These are phyloP conservation scores for Camellia sinensis DNA, from an alignment of 148 eudicot species.

Conservation along the genomic window DNA sequence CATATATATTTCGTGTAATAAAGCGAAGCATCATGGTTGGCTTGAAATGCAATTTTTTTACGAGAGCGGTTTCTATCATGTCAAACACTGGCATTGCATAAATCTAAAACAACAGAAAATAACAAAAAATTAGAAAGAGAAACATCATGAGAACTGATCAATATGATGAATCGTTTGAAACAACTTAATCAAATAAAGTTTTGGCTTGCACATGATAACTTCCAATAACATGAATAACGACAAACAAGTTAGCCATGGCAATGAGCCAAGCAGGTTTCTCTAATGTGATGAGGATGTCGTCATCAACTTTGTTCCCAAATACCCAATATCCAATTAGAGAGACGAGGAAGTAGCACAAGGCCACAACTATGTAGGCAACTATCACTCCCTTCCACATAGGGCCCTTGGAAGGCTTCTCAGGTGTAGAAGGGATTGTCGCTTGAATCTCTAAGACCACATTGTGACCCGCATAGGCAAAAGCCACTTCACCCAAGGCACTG, in stretches of 20 bases:
- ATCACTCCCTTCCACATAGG: slow-evolving; percentile 55
- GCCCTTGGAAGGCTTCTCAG: slow-evolving; percentile 47
- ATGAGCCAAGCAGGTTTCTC: slow-evolving; percentile 46
- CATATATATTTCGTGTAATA: slow-evolving; percentile 38
- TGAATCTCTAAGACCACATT: slow-evolving; percentile 51
- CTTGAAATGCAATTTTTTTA: slow-evolving; percentile 32
- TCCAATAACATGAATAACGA: slow-evolving; percentile 45
- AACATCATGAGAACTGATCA: not conserved
- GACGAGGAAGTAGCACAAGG: slow-evolving; percentile 44
- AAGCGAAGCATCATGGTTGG: slow-evolving; percentile 31
- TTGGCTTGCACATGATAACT: slow-evolving; percentile 39
- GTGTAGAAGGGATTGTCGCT: slow-evolving; percentile 52
- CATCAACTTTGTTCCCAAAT: slow-evolving; percentile 31
- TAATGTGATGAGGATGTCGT: slow-evolving; percentile 37
- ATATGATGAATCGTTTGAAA: not conserved
- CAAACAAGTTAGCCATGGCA: slow-evolving; percentile 42
- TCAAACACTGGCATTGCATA: slow-evolving; percentile 55
- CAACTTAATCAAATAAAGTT: not conserved
- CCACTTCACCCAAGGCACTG: slow-evolving; percentile 44
- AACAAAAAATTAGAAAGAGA: not conserved
- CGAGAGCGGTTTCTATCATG: slow-evolving; percentile 43
- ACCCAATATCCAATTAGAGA: slow-evolving; percentile 37
- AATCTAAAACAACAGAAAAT: slow-evolving; percentile 22
- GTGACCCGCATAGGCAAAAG: slow-evolving; percentile 53
- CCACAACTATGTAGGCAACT: slow-evolving; percentile 45